phyloP scores from a whole-genome alignment of 2,329 filamentous ascomycete genomes.

The Nemania abortiva region DNA sequence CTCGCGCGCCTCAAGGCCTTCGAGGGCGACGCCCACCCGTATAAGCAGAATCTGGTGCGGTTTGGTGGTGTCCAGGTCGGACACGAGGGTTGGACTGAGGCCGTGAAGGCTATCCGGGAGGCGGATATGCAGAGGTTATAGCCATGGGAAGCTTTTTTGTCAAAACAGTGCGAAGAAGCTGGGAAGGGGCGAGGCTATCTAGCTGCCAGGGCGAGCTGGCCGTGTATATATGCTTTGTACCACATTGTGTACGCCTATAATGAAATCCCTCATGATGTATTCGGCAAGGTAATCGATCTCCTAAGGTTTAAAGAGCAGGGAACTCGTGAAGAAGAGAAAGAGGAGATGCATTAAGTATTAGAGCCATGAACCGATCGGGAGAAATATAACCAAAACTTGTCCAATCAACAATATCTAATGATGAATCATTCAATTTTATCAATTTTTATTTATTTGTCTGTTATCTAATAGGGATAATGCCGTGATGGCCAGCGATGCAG shows the following conservation, averaged over 20 bases:
- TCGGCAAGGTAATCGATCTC: background rate
- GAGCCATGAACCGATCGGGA: background rate
- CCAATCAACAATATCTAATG: background rate
- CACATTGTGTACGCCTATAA: slow-evolving; percentile 45
- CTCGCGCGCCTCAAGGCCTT: slow-evolving; percentile 93
- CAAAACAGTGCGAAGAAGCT: background rate
- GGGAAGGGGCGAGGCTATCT: slow-evolving; percentile 1
- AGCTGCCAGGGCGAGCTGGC: slow-evolving; percentile 23
- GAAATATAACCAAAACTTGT: background rate
- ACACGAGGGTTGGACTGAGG: slow-evolving; percentile 64
- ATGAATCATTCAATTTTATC: slow-evolving; percentile 26
- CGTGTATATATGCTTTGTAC: slow-evolving; percentile 47
- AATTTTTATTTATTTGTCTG: slow-evolving; percentile 24
- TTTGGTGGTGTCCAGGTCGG: slow-evolving; percentile 73
- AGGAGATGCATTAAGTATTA: background rate
- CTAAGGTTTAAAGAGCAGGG: background rate
- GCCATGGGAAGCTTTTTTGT: slow-evolving; percentile 30
- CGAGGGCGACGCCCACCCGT: slow-evolving; percentile 92
- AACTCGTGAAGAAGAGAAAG: too few relatives aligned
- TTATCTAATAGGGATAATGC: slow-evolving; percentile 40
- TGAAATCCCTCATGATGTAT: slow-evolving; percentile 40
- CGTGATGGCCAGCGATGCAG: slow-evolving; percentile 14
- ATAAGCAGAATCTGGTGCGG: slow-evolving; percentile 85
- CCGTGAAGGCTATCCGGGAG: slow-evolving; percentile 63
- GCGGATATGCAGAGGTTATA: slow-evolving; percentile 65